Conservation (phyloP, 371 early-diverging fungal species). For the Haplosporangium sp. region DNA sequence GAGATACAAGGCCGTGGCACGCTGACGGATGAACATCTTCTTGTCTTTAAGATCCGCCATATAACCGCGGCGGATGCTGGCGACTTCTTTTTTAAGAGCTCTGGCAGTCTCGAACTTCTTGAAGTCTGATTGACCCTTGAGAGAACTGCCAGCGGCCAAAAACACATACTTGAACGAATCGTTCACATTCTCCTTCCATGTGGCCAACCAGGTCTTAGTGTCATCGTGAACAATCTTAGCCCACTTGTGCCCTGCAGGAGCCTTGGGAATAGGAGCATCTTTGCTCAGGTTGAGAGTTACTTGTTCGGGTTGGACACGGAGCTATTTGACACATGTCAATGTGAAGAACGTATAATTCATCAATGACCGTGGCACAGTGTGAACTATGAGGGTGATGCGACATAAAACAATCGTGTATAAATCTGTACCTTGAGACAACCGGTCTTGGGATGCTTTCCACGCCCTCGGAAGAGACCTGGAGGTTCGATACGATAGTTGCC, state of each 20-base stretch:
- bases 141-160: constrained; percentile 89
- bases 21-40: constrained; percentile 84
- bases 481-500: constrained; percentile 98
- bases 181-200: constrained; percentile 98
- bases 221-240: constrained; percentile 88
- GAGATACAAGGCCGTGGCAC: constrained; percentile 95
- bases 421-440: constrained; percentile 86
- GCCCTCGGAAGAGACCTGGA: constrained; percentile 95
- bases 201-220: constrained; percentile 96
- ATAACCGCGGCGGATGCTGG: constrained; percentile 82
- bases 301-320: constrained; percentile 90
- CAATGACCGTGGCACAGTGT: too few relatives aligned
- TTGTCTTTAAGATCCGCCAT: constrained; percentile 81
- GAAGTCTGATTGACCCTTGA: constrained; percentile 95
- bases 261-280: constrained; percentile 81
- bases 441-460: constrained; percentile 96
- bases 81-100: constrained; percentile 84
- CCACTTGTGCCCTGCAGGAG: constrained; percentile 94
- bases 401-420: neutral
- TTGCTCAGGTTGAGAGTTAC: constrained; percentile 92
- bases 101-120: constrained; percentile 97
- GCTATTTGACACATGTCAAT: constrained; percentile 49
- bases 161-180: constrained; percentile 93
- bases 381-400: neutral
- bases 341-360: too few relatives aligned